Percentiles rank a stretch among this genome's conserved stretches.
Conservation (phyloP, 306 rosid species). For the Prunus padus region DNA sequence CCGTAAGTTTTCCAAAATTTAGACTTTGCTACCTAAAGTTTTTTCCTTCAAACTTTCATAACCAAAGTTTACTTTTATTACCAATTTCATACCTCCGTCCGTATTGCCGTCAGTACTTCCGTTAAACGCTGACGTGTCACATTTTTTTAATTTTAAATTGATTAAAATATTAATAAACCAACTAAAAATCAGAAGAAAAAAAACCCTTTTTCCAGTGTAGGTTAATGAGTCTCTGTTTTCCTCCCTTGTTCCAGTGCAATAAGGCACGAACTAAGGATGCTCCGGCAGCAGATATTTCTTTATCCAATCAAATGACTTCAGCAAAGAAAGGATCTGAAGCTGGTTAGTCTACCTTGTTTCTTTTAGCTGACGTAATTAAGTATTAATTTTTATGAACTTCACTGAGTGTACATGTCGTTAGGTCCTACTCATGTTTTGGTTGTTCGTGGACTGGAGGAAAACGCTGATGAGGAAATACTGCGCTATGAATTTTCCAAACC, state of each 20-base stretch:
- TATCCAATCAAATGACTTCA: slow-evolving; percentile 51
- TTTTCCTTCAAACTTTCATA: no score
- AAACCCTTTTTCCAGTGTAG: not conserved
- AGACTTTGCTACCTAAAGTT: no score
- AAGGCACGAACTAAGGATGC: slow-evolving; percentile 95
- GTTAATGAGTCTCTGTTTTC: slow-evolving; percentile 16
- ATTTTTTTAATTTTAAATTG: no score
- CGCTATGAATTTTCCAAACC: slow-evolving; percentile 97
- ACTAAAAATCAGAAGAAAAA: no score
- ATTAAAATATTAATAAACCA: no score
- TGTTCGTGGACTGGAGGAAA: slow-evolving; percentile 98
- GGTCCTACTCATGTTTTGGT: slow-evolving; percentile 99
- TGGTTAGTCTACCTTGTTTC: slow-evolving; percentile 48
- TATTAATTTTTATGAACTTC: slow-evolving; percentile 8
- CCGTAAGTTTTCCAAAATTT: no score
- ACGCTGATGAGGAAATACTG: slow-evolving; percentile 97
- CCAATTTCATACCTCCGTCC: no score
- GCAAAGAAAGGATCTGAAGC: slow-evolving; percentile 89
- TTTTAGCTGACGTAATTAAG: slow-evolving; percentile 1
- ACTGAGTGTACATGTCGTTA: slow-evolving; percentile 26
- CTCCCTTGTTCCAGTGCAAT: slow-evolving; percentile 60
- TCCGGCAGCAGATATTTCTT: slow-evolving; percentile 83
- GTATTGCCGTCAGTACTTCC: no score
- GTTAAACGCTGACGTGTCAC: no score
- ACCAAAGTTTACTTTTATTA: no score